Evolutionary conservation across 2,329 filamentous ascomycete species (phyloP), one percentile per base, ranked within the genome.

Genomic region (Cadophora sp.): DNA sequence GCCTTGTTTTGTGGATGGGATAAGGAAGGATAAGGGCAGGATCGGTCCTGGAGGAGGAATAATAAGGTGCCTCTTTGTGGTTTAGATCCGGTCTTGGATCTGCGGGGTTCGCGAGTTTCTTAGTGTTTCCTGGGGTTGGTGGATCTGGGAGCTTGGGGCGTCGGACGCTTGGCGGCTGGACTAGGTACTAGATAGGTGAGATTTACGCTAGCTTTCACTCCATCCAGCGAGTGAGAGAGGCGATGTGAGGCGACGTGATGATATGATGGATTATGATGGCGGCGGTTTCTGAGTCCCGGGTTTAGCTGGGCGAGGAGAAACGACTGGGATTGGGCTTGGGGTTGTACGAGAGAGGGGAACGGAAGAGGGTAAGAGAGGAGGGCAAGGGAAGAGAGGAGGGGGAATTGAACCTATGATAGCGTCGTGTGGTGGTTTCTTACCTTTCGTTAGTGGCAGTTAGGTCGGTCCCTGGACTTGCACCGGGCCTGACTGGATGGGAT

Each of bases 261-360:
- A 43, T 27, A n/a, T n/a, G n/a, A n/a, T n/a, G n/a, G n/a, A n/a
- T n/a, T 41, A 27, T 30, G 3, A 30, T 30, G 27, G 27, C 1
- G 27, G 27, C 33, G 36, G 55, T 41, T 16, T n/a, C 13, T 9
- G 43, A 58, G 55, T 58, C 33, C 55, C 55, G 55, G 55, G 24
- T 43, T 43, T 41, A 58, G 55, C 27, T n/a, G 11, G 11, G n/a
- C n/a, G 20, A 20, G 51, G 51, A 36, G 24, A 20, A 36, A n/a
- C 43, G 13, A 41, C 20, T 43, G 36, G 24, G 50, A 41, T n/a
- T 33, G 27, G 22, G 11, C 13, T 27, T 20, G 33, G 33, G 56
- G 58, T 20, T 20, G 58, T 60, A 60, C 45, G 58, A 60, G 43
- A 50, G 41, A 33, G 58, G 43, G 41, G 27, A 30, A 30, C 27